Evolutionary conservation across 163 green algal species (phyloP), one percentile per base, ranked within the genome.

Genomic region (Scenedesmus sp.): DNA sequence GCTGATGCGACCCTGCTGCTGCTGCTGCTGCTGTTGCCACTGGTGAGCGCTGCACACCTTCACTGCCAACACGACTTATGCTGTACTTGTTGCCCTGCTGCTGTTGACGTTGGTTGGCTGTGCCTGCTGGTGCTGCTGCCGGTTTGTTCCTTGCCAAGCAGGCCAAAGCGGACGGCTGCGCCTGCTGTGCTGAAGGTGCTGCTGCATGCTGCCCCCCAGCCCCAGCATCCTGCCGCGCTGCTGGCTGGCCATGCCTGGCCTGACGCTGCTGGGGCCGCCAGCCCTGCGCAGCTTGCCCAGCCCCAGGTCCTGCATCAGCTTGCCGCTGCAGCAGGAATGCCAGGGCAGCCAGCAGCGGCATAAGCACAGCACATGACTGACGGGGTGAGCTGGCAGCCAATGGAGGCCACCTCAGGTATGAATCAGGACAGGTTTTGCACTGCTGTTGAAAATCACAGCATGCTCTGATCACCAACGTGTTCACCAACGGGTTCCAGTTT

Each of bases 251-350:
- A 2, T 16, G 42, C 78, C 78, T 46, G 73, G 37, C 73, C 73
- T 82, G 73, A 12, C 33, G 73, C 73, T 84, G 79, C 42, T 65
- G 12, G 70, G 2, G 1, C n/a, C 16, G 26, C 44, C 46, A 33
- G 81, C 10, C 44, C n/a, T 70, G 81, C 42, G 46, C 18, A n/a
- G 30, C 46, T n/a, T 86, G 46, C 46, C 81, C 33, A 89, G 22
- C 12, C 84, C 84, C 37, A 89, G 84, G 7, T 65, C 43, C 37
- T 68, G 46, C 42, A 89, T 33, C 61, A 89, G 65, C 61, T 89
- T 89, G 84, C 61, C 53, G 53, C 82, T 87, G 82, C 37, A 46
- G 72, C 35, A 70, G 2, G 7, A 2, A 73, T 18, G 68, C n/a
- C 24, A 53, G 46, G 44, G 44, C 7, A 24, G 20, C 49, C 49